Evolutionary conservation across 2,329 filamentous ascomycete genomes (phyloP), one percentile per base, ranked within the genome.

Genomic region (Davidsoniella virescens): DNA sequence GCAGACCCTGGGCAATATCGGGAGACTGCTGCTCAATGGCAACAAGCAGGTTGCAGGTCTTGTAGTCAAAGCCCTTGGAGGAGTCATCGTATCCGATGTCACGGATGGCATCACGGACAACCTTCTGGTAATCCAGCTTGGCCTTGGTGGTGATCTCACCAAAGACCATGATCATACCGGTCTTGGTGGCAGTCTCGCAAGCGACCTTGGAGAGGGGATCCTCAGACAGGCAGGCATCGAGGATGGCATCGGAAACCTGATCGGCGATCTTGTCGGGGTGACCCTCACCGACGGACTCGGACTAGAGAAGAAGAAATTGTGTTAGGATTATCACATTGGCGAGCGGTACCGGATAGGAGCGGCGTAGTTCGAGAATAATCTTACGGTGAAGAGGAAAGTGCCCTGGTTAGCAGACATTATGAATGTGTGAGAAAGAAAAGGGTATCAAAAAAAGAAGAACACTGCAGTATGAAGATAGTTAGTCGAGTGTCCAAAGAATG

Each of bases 161-260:
- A 57, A 94, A 94, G 67, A 94, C 82, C 92, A 98, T 96, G 70
- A 98, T 77, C 92, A 98, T 85, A 70, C 92, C 92, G 60, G 92
- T 98, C 85, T 98, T 98, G 74, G 92, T 94, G 63, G 92, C 92
- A 59, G 90, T 95, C 78, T 98, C 92, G 71, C 92, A 98, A 67
- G 92, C 92, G 61, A 96, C 84, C 78, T 96, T 98, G 75, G 92
- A 96, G 65, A 95, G 80, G 58, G 90, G 90, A 68, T 98, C 92
- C 70, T 92, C 84, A 56, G 75, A 75, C 64, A 98, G 75, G 74
- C 92, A 96, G 72, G 92, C 92, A 76, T 98, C 92, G 73, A 98
- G 88, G 63, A 98, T 79, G 62, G 92, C 90, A 73, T 98, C 92
- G 56, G 90, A 96, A 64, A 96, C 86, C 75, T 98, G 92, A 68